These are phyloP conservation scores for Mycena albidolilacea DNA, from an alignment of 768 basidiomycete species.

Conservation along the genomic window DNA sequence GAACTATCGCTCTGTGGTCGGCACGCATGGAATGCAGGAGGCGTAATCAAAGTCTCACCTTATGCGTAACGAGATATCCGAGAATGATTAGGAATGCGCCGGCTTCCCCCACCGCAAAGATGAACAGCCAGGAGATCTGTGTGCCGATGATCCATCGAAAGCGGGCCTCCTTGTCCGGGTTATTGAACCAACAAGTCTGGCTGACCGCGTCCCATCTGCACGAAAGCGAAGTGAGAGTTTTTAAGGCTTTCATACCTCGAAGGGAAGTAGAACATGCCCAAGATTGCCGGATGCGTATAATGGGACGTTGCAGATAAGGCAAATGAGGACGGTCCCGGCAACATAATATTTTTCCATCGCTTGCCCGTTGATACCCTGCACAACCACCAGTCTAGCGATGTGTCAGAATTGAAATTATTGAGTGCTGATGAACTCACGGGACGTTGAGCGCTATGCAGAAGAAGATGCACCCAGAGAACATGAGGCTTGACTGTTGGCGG, in stretches of 20 bases:
- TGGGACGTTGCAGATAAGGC: constrained; percentile 37
- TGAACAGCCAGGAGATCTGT: constrained; percentile 38
- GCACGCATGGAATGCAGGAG: neutral
- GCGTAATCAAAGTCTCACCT: neutral
- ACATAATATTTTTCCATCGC: too few relatives aligned
- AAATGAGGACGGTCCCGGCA: too few relatives aligned
- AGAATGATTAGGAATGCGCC: neutral
- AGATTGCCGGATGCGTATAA: constrained; percentile 42
- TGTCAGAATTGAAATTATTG: too few relatives aligned
- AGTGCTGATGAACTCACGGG: too few relatives aligned
- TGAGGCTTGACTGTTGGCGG: too few relatives aligned
- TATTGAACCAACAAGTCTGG: neutral
- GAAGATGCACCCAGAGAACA: too few relatives aligned
- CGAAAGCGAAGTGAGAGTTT: constrained; percentile 1
- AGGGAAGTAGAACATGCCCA: constrained; percentile 34
- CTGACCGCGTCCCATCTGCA: constrained; percentile 12
- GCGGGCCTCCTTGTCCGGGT: constrained; percentile 13
- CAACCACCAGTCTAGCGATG: too few relatives aligned
- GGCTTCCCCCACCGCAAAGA: neutral
- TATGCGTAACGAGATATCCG: neutral
- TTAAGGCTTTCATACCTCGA: neutral
- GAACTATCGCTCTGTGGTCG: neutral
- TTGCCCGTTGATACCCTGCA: too few relatives aligned
- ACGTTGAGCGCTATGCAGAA: too few relatives aligned
- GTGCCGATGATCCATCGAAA: constrained; percentile 45